Conservation (phyloP, 1,284 basidiomycete species). For the Lentinula novae-zelandiae region DNA sequence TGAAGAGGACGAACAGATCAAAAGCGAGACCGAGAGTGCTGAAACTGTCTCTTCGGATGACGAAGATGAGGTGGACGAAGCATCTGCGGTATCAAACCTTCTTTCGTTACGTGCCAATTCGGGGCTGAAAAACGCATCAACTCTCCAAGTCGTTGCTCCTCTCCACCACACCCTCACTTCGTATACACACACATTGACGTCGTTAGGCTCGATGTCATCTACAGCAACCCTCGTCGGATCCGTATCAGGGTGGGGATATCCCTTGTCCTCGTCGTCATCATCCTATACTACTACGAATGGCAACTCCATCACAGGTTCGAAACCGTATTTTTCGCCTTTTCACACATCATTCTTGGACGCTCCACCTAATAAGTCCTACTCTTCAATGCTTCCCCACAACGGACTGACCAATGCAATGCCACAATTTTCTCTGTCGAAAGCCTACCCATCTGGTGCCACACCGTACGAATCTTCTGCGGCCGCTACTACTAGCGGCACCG, state of each 20-base stretch:
- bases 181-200: background rate
- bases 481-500: background rate
- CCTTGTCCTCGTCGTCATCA: background rate
- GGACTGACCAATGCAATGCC: background rate
- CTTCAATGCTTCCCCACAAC: background rate
- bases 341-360: background rate
- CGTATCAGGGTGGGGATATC: background rate
- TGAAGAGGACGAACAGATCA: constrained; percentile 3
- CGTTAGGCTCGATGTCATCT: background rate
- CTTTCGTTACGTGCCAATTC: constrained; percentile 2
- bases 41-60: background rate
- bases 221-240: constrained; percentile 1
- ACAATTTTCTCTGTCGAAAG: background rate
- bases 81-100: constrained; percentile 3
- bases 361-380: background rate
- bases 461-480: constrained; percentile 2
- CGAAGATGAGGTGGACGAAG: constrained; percentile 2
- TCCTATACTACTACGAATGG: background rate
- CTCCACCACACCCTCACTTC: constrained; percentile 5
- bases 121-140: background rate
- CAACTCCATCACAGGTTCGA: background rate
- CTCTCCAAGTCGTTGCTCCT: background rate
- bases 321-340: background rate
- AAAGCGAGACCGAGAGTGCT: constrained; percentile 1
- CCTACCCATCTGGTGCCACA: background rate